Evolutionary conservation across 129 eudicot genomes (phyloP).

Genomic region (Centella asiatica): DNA sequence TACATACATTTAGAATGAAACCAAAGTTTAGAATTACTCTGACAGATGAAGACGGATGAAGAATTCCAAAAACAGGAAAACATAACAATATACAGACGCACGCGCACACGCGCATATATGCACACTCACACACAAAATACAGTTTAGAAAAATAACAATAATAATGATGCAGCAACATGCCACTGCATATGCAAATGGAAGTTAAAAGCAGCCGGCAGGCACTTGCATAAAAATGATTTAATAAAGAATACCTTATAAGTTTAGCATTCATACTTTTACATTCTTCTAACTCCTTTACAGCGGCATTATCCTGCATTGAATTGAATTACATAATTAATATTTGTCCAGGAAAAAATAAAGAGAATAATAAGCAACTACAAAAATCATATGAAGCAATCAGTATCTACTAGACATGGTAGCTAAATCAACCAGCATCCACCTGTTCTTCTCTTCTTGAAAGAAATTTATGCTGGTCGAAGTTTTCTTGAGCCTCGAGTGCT

Average conservation of each 20-base stretch:
- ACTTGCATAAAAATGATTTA: background rate
- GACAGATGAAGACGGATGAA: too few species aligned
- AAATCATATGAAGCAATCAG: background rate
- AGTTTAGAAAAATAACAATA: too few species aligned
- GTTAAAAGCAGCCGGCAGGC: too few species aligned
- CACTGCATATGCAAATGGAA: too few species aligned
- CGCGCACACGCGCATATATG: too few species aligned
- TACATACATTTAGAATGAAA: background rate
- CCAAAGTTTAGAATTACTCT: too few species aligned
- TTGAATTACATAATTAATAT: too few species aligned
- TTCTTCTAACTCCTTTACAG: constrained; percentile 38
- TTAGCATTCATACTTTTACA: constrained; percentile 42
- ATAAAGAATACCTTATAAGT: constrained; percentile 37
- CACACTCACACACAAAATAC: too few species aligned
- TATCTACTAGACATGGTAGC: constrained; percentile 9
- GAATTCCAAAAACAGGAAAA: too few species aligned
- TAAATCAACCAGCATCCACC: constrained; percentile 22
- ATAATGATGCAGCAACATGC: too few species aligned
- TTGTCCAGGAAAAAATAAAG: too few species aligned
- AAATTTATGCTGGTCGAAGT: constrained; percentile 16
- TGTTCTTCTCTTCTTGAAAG: constrained; percentile 21
- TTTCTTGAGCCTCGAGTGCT: constrained; percentile 42
- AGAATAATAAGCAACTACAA: background rate
- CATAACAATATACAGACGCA: too few species aligned
- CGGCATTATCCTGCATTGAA: constrained; percentile 35